These are phyloP conservation scores for Mucor mucedo DNA, from an alignment of 371 early-diverging fungal species.

Conservation along the genomic window DNA sequence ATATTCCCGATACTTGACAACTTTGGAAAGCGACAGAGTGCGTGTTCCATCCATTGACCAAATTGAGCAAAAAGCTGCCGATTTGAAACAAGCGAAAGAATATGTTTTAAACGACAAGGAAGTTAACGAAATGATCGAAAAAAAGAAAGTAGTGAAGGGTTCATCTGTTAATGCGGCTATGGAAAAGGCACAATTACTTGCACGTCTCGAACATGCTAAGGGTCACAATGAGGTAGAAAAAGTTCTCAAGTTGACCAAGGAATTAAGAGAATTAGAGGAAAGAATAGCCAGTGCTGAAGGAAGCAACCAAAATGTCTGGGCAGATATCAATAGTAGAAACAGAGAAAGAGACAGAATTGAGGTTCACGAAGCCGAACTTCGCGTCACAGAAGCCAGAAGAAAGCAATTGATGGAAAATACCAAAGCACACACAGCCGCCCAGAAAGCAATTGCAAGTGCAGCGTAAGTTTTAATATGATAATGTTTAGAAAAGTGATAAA, in stretches of 20 bases:
- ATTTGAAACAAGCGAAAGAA: constrained; percentile 60
- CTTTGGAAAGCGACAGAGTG: constrained; percentile 56
- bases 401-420: constrained; percentile 31
- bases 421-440: constrained; percentile 18
- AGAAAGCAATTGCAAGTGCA: not conserved
- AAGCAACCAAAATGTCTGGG: constrained; percentile 55
- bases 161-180: constrained; percentile 54
- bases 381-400: constrained; percentile 33
- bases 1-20: constrained; percentile 60
- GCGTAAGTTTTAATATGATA: constrained; percentile 12
- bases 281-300: constrained; percentile 26
- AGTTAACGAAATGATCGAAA: constrained; percentile 63
- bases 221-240: constrained; percentile 39
- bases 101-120: constrained; percentile 75
- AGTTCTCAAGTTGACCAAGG: constrained; percentile 30
- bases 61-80: constrained; percentile 60
- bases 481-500: not conserved
- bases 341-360: constrained; percentile 46
- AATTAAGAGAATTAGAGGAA: constrained; percentile 41
- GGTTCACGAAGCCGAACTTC: constrained; percentile 42
- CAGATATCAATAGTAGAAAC: constrained; percentile 56
- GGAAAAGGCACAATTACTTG: constrained; percentile 58
- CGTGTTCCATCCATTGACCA: constrained; percentile 54
- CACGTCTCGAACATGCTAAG: constrained; percentile 45
- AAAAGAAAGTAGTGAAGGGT: constrained; percentile 58